These are phyloP conservation scores for Penicillium sp. DNA, from an alignment of 2,329 filamentous ascomycete genomes.

Conservation along the genomic window DNA sequence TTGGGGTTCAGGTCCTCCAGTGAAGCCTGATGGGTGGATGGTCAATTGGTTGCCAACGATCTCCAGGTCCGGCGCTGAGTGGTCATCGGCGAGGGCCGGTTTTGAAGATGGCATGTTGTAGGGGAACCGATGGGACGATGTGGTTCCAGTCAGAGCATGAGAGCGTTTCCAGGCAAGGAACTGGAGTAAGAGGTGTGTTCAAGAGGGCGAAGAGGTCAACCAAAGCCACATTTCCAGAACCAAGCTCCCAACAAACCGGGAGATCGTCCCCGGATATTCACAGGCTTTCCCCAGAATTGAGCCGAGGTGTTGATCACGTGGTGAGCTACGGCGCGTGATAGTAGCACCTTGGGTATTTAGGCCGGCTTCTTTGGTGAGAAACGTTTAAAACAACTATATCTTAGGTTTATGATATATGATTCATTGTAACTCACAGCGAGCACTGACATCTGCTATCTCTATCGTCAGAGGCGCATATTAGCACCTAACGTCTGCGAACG, in stretches of 20 bases:
- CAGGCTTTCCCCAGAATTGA: slow-evolving; percentile 27
- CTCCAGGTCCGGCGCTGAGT: slow-evolving; percentile 72
- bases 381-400: no score
- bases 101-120: slow-evolving; percentile 33
- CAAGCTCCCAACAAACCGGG: slow-evolving; percentile 26
- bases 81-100: slow-evolving; percentile 32
- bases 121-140: not conserved
- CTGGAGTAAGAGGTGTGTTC: not conserved
- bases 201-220: not conserved
- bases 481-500: not conserved
- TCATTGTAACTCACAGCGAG: no score
- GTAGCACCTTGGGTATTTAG: not conserved
- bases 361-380: no score
- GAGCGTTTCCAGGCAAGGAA: not conserved
- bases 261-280: slow-evolving; percentile 25
- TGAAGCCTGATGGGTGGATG: slow-evolving; percentile 70
- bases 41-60: slow-evolving; percentile 75
- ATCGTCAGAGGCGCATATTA: no score
- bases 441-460: no score
- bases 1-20: slow-evolving; percentile 37
- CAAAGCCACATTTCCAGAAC: slow-evolving; percentile 20
- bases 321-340: not conserved
- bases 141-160: not conserved
- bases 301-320: slow-evolving; percentile 31
- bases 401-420: no score